Conservation (phyloP, 306 rosid species). For the Ormosia semicastrata region DNA sequence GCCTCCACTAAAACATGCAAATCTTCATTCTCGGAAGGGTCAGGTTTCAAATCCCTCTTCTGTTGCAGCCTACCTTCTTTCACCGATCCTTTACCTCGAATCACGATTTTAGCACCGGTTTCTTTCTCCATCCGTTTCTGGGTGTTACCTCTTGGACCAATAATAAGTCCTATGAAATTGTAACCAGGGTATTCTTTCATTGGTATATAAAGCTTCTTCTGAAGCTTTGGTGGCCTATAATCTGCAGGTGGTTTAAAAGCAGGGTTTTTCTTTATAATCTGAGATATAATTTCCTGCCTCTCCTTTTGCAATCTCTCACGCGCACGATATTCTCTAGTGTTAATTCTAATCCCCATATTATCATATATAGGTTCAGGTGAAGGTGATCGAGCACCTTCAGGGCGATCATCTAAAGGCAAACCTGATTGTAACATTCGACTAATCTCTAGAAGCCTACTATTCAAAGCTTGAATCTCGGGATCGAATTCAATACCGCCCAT, state of each 20-base stretch:
- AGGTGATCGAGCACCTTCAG: slow-evolving; percentile 97
- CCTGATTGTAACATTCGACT: slow-evolving; percentile 95
- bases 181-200: slow-evolving; percentile 98
- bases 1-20: slow-evolving; percentile 99
- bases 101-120: slow-evolving; percentile 95
- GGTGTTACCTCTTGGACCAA: slow-evolving; percentile 95
- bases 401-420: slow-evolving; percentile 86
- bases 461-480: slow-evolving; percentile 93
- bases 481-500: slow-evolving; percentile 98
- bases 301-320: slow-evolving; percentile 86
- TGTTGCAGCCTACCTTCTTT: slow-evolving; percentile 96
- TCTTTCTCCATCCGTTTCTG: slow-evolving; percentile 99
- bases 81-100: slow-evolving; percentile 93
- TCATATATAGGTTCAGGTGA: slow-evolving; percentile 96
- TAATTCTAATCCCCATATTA: slow-evolving; percentile 89
- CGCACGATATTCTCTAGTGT: slow-evolving; percentile 92
- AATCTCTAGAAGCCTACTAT: slow-evolving; percentile 86
- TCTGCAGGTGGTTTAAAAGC: slow-evolving; percentile 96
- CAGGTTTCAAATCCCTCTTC: slow-evolving; percentile 93
- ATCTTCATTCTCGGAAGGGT: slow-evolving; percentile 92
- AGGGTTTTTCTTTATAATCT: slow-evolving; percentile 87
- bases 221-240: slow-evolving; percentile 97
- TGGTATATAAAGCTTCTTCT: slow-evolving; percentile 95
- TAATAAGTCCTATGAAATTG: slow-evolving; percentile 91
- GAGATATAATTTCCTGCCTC: slow-evolving; percentile 94